Percentiles rank a stretch among this genome's conserved stretches.
These are phyloP conservation scores for Xylaria palmicola DNA, from an alignment of 495 filamentous ascomycete species.

Conservation along the genomic window DNA sequence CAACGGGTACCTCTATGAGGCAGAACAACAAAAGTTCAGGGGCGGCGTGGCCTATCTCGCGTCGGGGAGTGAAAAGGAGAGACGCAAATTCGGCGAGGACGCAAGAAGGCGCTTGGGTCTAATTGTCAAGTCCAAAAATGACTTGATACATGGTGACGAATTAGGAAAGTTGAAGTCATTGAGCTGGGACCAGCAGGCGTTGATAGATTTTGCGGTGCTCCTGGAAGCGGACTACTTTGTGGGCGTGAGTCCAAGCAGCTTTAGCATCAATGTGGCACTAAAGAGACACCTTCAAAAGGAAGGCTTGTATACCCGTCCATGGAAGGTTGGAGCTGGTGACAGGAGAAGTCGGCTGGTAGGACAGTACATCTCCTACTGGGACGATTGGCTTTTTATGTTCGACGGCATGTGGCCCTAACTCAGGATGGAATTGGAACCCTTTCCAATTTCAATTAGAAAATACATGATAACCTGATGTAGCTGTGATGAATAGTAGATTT, in stretches of 20 bases:
- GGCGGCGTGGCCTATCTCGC: conserved; percentile 38
- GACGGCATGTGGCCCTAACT: conserved; percentile 45
- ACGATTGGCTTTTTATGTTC: conserved; percentile 49
- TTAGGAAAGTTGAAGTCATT: conserved; percentile 29
- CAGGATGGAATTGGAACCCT: too few species aligned
- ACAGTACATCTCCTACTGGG: conserved; percentile 40
- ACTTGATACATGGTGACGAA: conserved; percentile 24
- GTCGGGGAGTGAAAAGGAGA: conserved; percentile 40
- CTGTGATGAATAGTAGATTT: not conserved
- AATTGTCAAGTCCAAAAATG: conserved; percentile 36
- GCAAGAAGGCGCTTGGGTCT: conserved; percentile 17
- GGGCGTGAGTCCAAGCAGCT: conserved; percentile 45
- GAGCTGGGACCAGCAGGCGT: conserved; percentile 47
- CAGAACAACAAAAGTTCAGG: conserved; percentile 27
- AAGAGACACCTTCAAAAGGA: conserved; percentile 41
- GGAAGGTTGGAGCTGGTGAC: conserved; percentile 41
- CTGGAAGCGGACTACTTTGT: conserved; percentile 41
- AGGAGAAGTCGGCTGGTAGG: conserved; percentile 44
- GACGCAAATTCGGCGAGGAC: conserved; percentile 28
- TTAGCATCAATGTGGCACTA: conserved; percentile 44
- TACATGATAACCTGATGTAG: conserved; percentile 1
- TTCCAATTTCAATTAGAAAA: too few species aligned
- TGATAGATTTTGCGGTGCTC: conserved; percentile 43
- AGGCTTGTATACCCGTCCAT: conserved; percentile 40
- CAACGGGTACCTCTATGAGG: conserved; percentile 31